Evolutionary conservation across 192 early-diverging fungal species (phyloP).

Genomic region (Dissophora globulifera): DNA sequence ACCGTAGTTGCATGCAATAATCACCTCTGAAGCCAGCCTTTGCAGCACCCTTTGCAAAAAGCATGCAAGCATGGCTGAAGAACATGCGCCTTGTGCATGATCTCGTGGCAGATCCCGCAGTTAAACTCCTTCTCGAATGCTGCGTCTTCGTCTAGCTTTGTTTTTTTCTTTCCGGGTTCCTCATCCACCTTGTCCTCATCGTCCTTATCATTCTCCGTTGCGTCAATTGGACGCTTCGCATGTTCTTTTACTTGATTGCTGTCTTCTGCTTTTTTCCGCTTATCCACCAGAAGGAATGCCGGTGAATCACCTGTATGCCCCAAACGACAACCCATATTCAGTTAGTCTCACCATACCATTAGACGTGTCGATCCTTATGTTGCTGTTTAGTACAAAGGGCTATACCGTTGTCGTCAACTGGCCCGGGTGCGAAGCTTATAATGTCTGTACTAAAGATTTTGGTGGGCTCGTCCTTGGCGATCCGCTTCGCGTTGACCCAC

Average conservation of each 20-base stretch:
- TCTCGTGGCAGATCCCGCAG: slow-evolving; percentile 50
- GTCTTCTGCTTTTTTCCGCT: slow-evolving; percentile 3
- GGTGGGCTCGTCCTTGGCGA: slow-evolving; percentile 13
- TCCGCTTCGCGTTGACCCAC: slow-evolving; percentile 35
- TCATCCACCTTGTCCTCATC: no score
- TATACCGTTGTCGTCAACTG: slow-evolving; percentile 9
- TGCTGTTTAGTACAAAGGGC: not conserved
- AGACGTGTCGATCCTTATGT: no score
- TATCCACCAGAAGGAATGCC: slow-evolving; percentile 32
- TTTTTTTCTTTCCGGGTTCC: slow-evolving; percentile 16
- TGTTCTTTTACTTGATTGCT: not conserved
- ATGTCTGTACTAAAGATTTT: slow-evolving; percentile 32
- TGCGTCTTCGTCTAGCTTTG: slow-evolving; percentile 3
- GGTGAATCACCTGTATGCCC: not conserved
- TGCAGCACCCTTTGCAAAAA: slow-evolving; percentile 47
- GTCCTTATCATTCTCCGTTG: not conserved
- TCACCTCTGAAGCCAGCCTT: slow-evolving; percentile 39
- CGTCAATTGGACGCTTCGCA: slow-evolving; percentile 17
- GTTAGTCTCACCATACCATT: no score
- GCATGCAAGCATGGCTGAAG: slow-evolving; percentile 51
- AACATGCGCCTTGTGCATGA: slow-evolving; percentile 41
- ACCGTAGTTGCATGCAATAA: not conserved
- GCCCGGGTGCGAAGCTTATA: slow-evolving; percentile 17
- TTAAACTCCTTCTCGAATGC: slow-evolving; percentile 45
- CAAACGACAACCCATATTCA: no score